A percentile compares a stretch with the other conserved stretches of the same genome.
Conservation (phyloP, 257 asterid genomes). For the Scutellaria baicalensis region DNA sequence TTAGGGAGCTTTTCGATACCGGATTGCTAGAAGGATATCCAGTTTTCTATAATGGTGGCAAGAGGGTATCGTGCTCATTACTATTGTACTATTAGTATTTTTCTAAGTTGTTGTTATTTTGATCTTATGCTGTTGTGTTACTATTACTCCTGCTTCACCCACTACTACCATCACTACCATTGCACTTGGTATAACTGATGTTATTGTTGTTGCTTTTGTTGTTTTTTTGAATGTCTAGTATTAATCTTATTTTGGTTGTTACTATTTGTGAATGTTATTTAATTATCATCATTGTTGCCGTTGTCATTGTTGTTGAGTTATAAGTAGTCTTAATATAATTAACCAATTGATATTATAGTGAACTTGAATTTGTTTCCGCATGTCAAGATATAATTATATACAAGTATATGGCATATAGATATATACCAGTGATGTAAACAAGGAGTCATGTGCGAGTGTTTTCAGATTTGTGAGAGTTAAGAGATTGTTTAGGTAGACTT, state of each 20-base stretch:
- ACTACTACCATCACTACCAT: neutral
- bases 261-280: neutral
- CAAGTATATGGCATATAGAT: neutral
- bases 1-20: constrained; percentile 85
- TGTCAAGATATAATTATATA: neutral
- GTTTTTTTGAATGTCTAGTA: neutral
- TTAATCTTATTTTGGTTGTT: neutral
- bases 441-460: neutral
- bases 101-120: neutral
- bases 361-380: neutral
- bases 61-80: constrained; percentile 45
- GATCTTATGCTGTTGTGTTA: neutral
- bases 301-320: neutral
- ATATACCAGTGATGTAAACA: neutral
- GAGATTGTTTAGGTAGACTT: neutral
- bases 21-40: constrained; percentile 95
- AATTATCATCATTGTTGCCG: neutral
- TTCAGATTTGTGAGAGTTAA: neutral
- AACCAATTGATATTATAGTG: neutral
- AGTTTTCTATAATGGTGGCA: constrained; percentile 95
- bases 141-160: neutral
- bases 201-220: neutral
- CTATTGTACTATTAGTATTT: neutral
- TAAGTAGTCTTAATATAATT: neutral
- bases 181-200: neutral